Conservation (phyloP, 371 early-diverging fungal genomes). For the Mortierella polycephala region DNA sequence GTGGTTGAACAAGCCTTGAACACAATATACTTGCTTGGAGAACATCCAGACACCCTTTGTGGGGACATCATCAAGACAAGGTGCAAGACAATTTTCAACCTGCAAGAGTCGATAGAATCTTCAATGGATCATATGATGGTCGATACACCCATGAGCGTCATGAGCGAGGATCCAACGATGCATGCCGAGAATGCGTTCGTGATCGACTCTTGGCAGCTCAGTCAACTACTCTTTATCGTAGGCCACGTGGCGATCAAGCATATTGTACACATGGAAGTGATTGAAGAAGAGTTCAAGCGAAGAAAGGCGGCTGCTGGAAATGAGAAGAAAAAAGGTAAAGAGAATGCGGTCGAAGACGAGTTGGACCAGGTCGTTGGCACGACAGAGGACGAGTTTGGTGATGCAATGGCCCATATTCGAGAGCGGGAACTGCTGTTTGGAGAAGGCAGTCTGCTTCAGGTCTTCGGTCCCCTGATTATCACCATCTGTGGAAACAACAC, state of each 20-base stretch:
- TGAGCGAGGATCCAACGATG: slow-evolving; percentile 25
- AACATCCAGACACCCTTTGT: slow-evolving; percentile 87
- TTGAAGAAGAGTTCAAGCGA: slow-evolving; percentile 90
- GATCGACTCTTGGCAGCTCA: slow-evolving; percentile 75
- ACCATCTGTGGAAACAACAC: slow-evolving; percentile 86
- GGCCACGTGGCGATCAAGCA: slow-evolving; percentile 97
- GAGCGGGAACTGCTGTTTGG: slow-evolving; percentile 93
- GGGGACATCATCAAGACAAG: slow-evolving; percentile 76
- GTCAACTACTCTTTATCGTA: slow-evolving; percentile 89
- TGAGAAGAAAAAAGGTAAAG: slow-evolving; percentile 48
- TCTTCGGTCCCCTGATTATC: slow-evolving; percentile 85
- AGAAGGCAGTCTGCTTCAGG: slow-evolving; percentile 75
- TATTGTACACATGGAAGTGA: slow-evolving; percentile 91
- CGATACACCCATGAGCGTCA: slow-evolving; percentile 11
- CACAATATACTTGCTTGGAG: slow-evolving; percentile 86
- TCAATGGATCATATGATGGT: slow-evolving; percentile 14
- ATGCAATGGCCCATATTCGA: slow-evolving; percentile 83
- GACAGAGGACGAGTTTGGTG: slow-evolving; percentile 95
- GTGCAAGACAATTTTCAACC: slow-evolving; percentile 56
- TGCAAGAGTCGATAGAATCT: slow-evolving; percentile 20
- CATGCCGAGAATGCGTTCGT: slow-evolving; percentile 46
- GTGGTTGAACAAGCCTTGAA: slow-evolving; percentile 94
- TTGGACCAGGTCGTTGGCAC: slow-evolving; percentile 92
- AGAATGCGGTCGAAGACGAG: slow-evolving; percentile 71
- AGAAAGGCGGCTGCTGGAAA: slow-evolving; percentile 58